Evolutionary conservation across 305 asterid species (phyloP).

Genomic region (Withania somnifera): DNA sequence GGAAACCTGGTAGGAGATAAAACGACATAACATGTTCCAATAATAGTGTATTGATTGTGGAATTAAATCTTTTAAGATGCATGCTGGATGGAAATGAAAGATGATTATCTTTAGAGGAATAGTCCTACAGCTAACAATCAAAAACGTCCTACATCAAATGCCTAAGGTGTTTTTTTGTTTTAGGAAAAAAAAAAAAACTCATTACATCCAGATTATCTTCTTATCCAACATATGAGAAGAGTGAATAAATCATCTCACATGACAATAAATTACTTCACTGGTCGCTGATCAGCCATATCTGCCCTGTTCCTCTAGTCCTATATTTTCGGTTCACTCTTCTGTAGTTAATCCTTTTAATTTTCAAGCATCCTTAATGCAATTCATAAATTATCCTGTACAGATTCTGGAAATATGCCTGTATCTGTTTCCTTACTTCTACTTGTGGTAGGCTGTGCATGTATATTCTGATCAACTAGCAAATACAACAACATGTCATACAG

Average conservation of each 20-base stretch:
- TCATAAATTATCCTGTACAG: neutral
- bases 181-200: too few relatives aligned
- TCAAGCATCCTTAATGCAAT: neutral
- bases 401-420: neutral
- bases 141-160: too few relatives aligned
- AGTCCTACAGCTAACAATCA: too few relatives aligned
- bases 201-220: neutral
- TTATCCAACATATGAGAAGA: neutral
- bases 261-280: neutral
- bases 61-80: neutral
- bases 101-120: neutral
- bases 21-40: neutral
- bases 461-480: slow-evolving; percentile 8
- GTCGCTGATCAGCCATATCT: neutral
- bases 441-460: neutral
- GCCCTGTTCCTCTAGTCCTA: neutral
- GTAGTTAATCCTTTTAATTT: neutral
- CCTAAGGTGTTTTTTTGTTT: neutral
- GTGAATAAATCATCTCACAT: neutral
- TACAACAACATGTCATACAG: slow-evolving; percentile 30
- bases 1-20: neutral
- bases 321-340: neutral
- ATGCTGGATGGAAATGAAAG: neutral
- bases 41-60: neutral
- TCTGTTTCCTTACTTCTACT: neutral